Base-by-base conservation (phyloP, 805 yeast genomes). In the Candida sphagnicola region DNA sequence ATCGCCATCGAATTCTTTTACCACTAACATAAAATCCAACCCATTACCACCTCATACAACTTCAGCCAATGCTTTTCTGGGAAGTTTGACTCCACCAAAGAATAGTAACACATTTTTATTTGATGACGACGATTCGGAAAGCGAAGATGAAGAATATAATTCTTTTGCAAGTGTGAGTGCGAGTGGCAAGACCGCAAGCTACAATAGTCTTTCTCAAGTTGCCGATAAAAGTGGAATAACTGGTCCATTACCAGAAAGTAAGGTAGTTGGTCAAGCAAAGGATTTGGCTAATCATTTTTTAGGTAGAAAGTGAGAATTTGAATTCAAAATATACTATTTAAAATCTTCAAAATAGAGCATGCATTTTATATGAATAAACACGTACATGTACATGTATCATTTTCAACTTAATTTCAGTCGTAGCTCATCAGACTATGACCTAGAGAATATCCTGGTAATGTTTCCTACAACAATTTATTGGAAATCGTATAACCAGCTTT, bases 141-240 rank as follows among this genome's bases (percentile, higher is more conserved):
- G 61, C 6, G 67, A 57, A 28, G 65, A 47, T 45, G 72, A 54
- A 46, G 53, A 40, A 38, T 53, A 56, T 37, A 14, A 29, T 42
- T 18, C 34, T 14, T 32, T 19, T 8, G 28, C 35, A n/a, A 28
- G 32, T 18, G n/a, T n/a, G n/a, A 18, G 32, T 6, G 39, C 39
- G 6, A 49, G 37, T 15, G 38, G 37, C 21, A 44, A 45, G 18
- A 52, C 57, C 18, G 46, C 55, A 16, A 70, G 74, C 38, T 72
- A 65, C 44, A 68, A 74, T 16, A 65, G 77, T 1, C 52, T 74
- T 33, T 68, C 74, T 38, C 77, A 72, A 44, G 77, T 77, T 17
- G 80, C 81, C 2, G 78, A 72, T 21, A 57, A 56, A 35, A 66
- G 56, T 42, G 70, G 72, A 4, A 61, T 64, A 31, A 42, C 51